phyloP scores from a whole-genome alignment of 306 rosid species.

The Nissolia schottii region DNA sequence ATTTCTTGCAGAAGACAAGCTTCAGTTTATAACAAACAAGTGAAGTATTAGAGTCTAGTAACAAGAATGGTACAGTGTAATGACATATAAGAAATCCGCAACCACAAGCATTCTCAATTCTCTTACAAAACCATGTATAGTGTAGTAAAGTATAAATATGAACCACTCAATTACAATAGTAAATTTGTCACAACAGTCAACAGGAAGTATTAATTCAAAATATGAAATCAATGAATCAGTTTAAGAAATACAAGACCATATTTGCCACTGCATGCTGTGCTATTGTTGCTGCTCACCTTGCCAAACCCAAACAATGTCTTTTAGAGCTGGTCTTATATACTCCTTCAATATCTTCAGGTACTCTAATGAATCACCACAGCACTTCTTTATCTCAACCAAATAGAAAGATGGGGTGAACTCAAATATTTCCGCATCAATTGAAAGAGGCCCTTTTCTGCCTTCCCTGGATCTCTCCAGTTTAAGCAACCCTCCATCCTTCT shows the following conservation, averaged over 20 bases:
- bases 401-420: constrained; percentile 38
- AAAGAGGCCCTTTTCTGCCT: constrained; percentile 8
- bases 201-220: background rate
- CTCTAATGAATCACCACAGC: constrained; percentile 31
- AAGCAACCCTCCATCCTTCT: constrained; percentile 35
- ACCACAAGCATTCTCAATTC: no score
- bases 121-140: background rate
- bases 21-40: background rate
- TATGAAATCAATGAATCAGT: constrained; percentile 16
- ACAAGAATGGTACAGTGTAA: background rate
- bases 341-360: constrained; percentile 41
- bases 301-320: constrained; percentile 37
- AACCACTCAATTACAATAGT: constrained; percentile 1
- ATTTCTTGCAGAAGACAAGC: background rate
- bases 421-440: constrained; percentile 37
- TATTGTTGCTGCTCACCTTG: constrained; percentile 31
- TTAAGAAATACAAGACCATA: background rate
- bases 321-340: constrained; percentile 37
- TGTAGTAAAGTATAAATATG: background rate
- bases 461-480: constrained; percentile 29
- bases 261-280: background rate
- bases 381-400: constrained; percentile 42
- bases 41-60: background rate
- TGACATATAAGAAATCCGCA: background rate
- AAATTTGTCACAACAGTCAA: background rate